Evolutionary conservation across 495 filamentous ascomycete species (phyloP), one percentile per base, ranked within the genome.

Genomic region (Tuber magnatum): DNA sequence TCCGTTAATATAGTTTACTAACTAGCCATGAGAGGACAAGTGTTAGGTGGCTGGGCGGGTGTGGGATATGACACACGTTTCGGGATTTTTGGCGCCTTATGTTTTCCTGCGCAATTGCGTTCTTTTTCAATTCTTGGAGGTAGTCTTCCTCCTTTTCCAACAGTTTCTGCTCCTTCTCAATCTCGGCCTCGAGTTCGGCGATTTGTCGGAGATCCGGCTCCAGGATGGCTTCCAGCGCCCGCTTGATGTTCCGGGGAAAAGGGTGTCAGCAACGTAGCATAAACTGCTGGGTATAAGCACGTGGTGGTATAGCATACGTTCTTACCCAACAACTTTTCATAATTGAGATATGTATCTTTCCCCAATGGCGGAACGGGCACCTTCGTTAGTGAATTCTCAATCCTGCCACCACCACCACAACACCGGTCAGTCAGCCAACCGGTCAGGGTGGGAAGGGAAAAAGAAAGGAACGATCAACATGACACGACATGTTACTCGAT

Each of bases 201-300:
- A 81, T 82, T 51, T 80, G 73, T 22, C 77, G 68, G 39, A 82
- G 73, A n/a, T 80, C 78, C 9, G 81, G 80, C 10, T 74, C 80
- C 22, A 82, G 69, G n/a, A 74, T 69, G 40, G 73, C 74, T 73
- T 82, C 80, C 35, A 77, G 73, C 28, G 73, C 80, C 56, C 77
- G 72, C 77, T 79, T 73, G 51, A 28, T 28, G 51, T 32, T 61
- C n/a, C 51, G n/a, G n/a, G n/a, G 51, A 61, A 43, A 41, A 18
- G 46, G 44, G 38, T 16, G 46, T 79, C 61, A 79, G 70, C 56
- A 65, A 65, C 56, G 16, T 61, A 16, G 48, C 48, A n/a, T 51
- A n/a, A 4, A 32, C 12, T 65, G 2, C 3, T 4, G 28, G 16
- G 28, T 65, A 20, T 35, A 65, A 18, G 28, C 32, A 32, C 0